A percentile compares a stretch with the other conserved stretches of the same genome.
Conservation (phyloP, 2,329 filamentous ascomycete genomes). For the Claviceps sp. region DNA sequence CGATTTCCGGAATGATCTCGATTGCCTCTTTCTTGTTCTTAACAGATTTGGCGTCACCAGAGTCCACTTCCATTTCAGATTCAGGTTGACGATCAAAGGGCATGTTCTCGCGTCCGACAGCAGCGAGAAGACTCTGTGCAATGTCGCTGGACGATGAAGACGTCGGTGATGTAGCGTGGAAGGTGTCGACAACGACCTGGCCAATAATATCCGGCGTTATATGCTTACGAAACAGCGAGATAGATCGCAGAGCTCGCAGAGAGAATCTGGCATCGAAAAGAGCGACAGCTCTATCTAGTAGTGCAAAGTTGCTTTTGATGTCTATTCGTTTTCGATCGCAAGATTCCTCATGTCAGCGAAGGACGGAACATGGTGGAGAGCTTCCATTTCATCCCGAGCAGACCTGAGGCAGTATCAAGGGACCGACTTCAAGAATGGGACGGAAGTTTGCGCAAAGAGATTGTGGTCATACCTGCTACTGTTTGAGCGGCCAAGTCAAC, state of each 20-base stretch:
- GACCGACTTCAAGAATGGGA: not conserved
- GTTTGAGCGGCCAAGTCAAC: slow-evolving; percentile 48
- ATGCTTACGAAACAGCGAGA: slow-evolving; percentile 89
- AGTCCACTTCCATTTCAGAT: slow-evolving; percentile 62
- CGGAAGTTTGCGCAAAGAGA: not conserved
- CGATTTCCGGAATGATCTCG: slow-evolving; percentile 72
- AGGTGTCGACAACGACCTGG: slow-evolving; percentile 70
- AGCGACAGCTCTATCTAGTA: slow-evolving; percentile 82
- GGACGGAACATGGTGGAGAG: not conserved
- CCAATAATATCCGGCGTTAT: slow-evolving; percentile 70
- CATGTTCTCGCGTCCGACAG: slow-evolving; percentile 53
- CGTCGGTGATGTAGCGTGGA: slow-evolving; percentile 40
- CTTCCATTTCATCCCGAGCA: not conserved
- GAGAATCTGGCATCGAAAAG: slow-evolving; percentile 94
- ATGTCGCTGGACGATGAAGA: slow-evolving; percentile 38
- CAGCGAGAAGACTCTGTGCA: slow-evolving; percentile 56
- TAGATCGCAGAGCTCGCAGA: slow-evolving; percentile 82
- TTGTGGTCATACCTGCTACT: slow-evolving; percentile 37
- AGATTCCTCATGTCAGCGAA: slow-evolving; percentile 7
- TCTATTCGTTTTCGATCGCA: slow-evolving; percentile 39
- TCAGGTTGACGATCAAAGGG: slow-evolving; percentile 43
- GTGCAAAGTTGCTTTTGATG: slow-evolving; percentile 84
- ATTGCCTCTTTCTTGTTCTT: slow-evolving; percentile 52
- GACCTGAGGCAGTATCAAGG: not conserved
- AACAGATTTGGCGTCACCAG: slow-evolving; percentile 36